phyloP scores from a whole-genome alignment of 345 rosid species.

The Hibiscus syriacus region DNA sequence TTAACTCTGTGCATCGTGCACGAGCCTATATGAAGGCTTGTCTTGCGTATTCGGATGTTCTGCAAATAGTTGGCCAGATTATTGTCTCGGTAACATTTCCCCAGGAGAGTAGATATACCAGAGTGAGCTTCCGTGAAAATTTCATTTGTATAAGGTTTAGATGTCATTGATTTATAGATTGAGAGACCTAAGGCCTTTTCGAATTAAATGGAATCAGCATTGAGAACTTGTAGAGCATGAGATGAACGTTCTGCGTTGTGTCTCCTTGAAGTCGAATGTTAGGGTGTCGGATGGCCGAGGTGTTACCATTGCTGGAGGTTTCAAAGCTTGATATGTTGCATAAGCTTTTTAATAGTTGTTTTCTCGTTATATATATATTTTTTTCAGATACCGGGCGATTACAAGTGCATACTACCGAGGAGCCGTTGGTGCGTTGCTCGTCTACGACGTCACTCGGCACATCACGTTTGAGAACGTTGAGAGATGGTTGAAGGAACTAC shows the following conservation, averaged over 20 bases:
- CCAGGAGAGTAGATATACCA: no score
- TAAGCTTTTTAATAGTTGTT: not conserved
- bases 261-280: not conserved
- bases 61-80: not conserved
- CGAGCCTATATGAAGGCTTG: not conserved
- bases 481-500: conserved; percentile 87
- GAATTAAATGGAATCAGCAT: no score
- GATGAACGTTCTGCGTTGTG: not conserved
- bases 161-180: not conserved
- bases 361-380: not conserved
- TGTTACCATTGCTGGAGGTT: not conserved
- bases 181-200: no score
- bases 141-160: not conserved
- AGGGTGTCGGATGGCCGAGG: not conserved
- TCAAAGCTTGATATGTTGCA: not conserved
- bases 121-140: not conserved
- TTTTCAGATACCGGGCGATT: conserved; percentile 70
- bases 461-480: conserved; percentile 81
- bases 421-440: conserved; percentile 83
- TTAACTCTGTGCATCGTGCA: not conserved
- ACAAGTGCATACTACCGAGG: conserved; percentile 92
- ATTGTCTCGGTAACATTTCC: not conserved
- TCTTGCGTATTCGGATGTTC: not conserved
- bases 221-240: not conserved
- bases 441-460: conserved; percentile 74